Evolutionary conservation across 306 rosid genomes (phyloP).

Genomic region (Trifolium subterraneum): DNA sequence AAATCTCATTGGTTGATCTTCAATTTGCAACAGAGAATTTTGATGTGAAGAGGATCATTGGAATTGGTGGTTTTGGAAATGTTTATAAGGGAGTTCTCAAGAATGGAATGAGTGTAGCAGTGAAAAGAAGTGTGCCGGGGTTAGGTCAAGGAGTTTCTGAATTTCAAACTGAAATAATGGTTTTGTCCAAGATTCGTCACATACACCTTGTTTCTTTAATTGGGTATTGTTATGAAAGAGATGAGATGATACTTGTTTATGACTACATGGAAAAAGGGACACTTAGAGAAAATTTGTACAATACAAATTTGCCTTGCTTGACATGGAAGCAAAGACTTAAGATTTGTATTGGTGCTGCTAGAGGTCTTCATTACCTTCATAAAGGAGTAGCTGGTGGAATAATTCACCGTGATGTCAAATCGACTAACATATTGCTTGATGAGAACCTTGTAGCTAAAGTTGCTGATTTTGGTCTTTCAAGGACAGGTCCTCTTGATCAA

Average conservation of each 20-base stretch:
- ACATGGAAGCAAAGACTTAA: slow-evolving; percentile 61
- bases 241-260: slow-evolving; percentile 64
- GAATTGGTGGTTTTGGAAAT: slow-evolving; percentile 69
- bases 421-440: slow-evolving; percentile 60
- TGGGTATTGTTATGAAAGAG: slow-evolving; percentile 58
- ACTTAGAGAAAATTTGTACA: slow-evolving; percentile 54
- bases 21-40: slow-evolving; percentile 54
- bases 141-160: slow-evolving; percentile 59
- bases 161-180: slow-evolving; percentile 61
- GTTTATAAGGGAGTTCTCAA: too few relatives aligned
- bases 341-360: slow-evolving; percentile 63
- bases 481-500: slow-evolving; percentile 52
- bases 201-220: slow-evolving; percentile 60
- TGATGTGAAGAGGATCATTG: slow-evolving; percentile 42
- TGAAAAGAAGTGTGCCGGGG: slow-evolving; percentile 59
- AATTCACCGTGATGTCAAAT: slow-evolving; percentile 63
- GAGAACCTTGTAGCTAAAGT: slow-evolving; percentile 62
- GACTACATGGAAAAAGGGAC: slow-evolving; percentile 63
- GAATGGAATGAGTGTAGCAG: slow-evolving; percentile 55
- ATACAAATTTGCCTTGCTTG: slow-evolving; percentile 37
- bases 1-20: slow-evolving; percentile 49
- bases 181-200: slow-evolving; percentile 63
- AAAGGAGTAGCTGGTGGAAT: slow-evolving; percentile 59
- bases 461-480: slow-evolving; percentile 70
- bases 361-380: slow-evolving; percentile 64